Base-by-base conservation (phyloP, 495 filamentous ascomycete species). In the Xylaria nigripes region DNA sequence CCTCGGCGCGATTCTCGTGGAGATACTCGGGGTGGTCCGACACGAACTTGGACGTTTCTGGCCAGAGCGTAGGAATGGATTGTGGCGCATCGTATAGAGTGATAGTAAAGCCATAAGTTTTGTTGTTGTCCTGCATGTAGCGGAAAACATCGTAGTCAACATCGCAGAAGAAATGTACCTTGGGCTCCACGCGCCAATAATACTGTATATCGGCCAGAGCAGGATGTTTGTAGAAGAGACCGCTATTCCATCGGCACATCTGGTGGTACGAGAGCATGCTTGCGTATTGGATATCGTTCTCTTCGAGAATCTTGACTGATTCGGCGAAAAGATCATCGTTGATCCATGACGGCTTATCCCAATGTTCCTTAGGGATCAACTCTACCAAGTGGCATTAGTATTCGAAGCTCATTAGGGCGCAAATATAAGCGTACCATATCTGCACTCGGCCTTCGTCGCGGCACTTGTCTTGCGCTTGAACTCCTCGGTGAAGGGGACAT, bases 181-280 rank as follows among this genome's bases (percentile, higher is more conserved):
- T 95, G 48, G 94, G 94, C 72, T 99, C 94, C 24, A 99, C 94
- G 50, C 94, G 90, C 94, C 94, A 99, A 76, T 99, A 99, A 78
- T 89, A 99, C 50, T 86, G 87, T 48, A 78, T 83, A 45, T 90
- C 70, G 41, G 78, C 73, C 18, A 99, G 82, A 0, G 89, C 91
- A 0, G 90, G 90, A 72, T 99, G 94, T 60, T 93, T 87, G 75
- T 94, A 95, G 80, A 99, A 99, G 66, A 96, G 78, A 60, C 93
- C 93, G 62, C 86, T 92, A 77, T 99, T 97, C 94, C 92, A 99
- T 44, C 93, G 86, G 68, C 93, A 99, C 93, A 99, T 99, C 71
- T 97, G 87, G 68, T 97, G 93, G 72, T 99, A 99, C 52, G 89
- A 95, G 46, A 90, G 65, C 74, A 85, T 87, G 53, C 81, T 75